These are phyloP conservation scores for Saxispiralis lemnorum DNA, from an alignment of 495 filamentous ascomycete species.

Conservation along the genomic window DNA sequence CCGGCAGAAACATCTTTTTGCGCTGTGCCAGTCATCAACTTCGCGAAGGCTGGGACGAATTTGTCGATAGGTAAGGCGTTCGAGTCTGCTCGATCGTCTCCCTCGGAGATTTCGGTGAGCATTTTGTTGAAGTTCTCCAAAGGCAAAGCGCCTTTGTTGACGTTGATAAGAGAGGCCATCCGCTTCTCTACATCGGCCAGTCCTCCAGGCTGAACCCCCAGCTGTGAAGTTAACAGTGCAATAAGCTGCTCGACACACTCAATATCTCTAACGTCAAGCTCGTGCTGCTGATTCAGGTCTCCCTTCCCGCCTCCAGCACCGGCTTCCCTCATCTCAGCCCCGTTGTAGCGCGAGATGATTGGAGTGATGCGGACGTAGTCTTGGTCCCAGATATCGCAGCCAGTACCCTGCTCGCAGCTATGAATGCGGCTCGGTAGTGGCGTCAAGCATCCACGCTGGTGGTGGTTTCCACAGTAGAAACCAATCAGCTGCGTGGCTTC, in stretches of 20 bases:
- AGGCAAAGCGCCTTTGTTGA: too few relatives aligned
- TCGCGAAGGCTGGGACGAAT: conserved; percentile 20
- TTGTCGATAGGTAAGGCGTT: conserved; percentile 30
- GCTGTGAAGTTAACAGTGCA: conserved; percentile 21
- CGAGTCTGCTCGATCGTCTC: conserved; percentile 23
- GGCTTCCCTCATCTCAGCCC: conserved; percentile 47
- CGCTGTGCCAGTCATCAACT: not conserved
- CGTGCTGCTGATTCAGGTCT: conserved; percentile 48
- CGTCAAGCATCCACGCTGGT: conserved; percentile 55
- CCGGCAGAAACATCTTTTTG: too few relatives aligned
- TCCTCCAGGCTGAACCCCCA: conserved; percentile 22
- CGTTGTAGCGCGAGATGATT: conserved; percentile 43
- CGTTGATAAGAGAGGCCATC: conserved; percentile 13
- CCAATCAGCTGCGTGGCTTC: conserved; percentile 57
- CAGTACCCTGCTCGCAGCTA: conserved; percentile 62
- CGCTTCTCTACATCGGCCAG: conserved; percentile 23
- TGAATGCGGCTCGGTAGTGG: conserved; percentile 50
- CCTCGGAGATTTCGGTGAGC: too few relatives aligned
- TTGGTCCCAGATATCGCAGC: conserved; percentile 38
- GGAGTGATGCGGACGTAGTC: conserved; percentile 59
- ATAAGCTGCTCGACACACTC: conserved; percentile 13
- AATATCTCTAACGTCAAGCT: conserved; percentile 38
- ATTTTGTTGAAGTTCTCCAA: too few relatives aligned
- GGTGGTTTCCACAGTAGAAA: conserved; percentile 55
- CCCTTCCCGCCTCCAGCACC: conserved; percentile 67